Conservation (phyloP, 768 basidiomycete genomes). For the Leccinum fibrillosum region DNA sequence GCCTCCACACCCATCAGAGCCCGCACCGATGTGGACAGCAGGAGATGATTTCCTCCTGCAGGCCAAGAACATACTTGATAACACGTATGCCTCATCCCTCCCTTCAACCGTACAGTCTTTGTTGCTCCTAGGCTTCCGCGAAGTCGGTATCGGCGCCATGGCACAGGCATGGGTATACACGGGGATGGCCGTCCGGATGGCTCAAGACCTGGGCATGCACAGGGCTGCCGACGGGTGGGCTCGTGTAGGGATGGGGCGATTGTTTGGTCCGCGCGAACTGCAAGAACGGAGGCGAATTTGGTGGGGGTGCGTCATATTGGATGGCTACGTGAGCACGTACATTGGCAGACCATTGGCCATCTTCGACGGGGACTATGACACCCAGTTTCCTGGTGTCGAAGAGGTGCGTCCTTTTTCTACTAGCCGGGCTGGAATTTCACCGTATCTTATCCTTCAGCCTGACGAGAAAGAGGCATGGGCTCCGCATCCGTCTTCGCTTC, state of each 20-base stretch:
- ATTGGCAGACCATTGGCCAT: constrained; percentile 78
- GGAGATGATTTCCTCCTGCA: constrained; percentile 69
- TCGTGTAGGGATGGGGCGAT: constrained; percentile 47
- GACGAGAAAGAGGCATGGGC: constrained; percentile 62
- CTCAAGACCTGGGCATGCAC: constrained; percentile 84
- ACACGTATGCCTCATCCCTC: constrained; percentile 65
- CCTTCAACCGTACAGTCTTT: constrained; percentile 77
- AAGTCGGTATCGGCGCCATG: constrained; percentile 88
- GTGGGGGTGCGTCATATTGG: constrained; percentile 77
- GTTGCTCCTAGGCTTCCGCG: constrained; percentile 77
- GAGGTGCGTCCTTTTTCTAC: constrained; percentile 40
- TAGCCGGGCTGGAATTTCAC: neutral
- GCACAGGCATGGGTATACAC: constrained; percentile 82
- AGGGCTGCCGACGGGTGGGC: constrained; percentile 78
- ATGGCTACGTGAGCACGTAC: constrained; percentile 76
- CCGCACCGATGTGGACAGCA: constrained; percentile 72
- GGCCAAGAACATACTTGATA: constrained; percentile 66
- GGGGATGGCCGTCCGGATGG: constrained; percentile 91
- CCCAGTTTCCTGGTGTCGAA: constrained; percentile 55
- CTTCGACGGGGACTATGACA: constrained; percentile 74
- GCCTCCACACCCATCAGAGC: constrained; percentile 39
- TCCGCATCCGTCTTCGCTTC: constrained; percentile 37
- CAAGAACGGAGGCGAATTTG: constrained; percentile 72
- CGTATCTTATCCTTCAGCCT: constrained; percentile 33
- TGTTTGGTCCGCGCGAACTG: constrained; percentile 62